Percentiles rank a stretch among this genome's conserved stretches.
phyloP scores from a whole-genome alignment of 2,329 filamentous ascomycete genomes.

The Colletotrichum falcatum region DNA sequence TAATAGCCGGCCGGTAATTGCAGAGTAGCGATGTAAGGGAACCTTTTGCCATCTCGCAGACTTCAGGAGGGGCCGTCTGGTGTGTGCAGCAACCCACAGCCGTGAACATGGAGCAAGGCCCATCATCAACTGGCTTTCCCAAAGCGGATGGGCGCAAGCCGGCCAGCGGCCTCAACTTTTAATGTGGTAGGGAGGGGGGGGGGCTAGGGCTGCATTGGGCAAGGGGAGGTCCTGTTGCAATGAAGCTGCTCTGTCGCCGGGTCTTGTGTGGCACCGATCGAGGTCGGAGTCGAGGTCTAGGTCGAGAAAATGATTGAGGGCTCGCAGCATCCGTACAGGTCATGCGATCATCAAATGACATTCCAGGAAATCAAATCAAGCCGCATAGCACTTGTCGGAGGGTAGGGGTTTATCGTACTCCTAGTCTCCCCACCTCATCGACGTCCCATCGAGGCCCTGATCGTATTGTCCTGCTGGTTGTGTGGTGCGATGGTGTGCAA shows the following conservation, averaged over 20 bases:
- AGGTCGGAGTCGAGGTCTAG: conserved; percentile 10
- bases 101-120: background rate
- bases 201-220: conserved; percentile 32
- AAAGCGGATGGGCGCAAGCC: conserved; percentile 10
- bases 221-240: conserved; percentile 23
- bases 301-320: background rate
- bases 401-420: background rate
- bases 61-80: background rate
- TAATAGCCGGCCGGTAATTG: background rate
- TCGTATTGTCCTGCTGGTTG: conserved; percentile 9
- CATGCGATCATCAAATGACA: background rate
- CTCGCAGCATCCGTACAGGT: background rate
- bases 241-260: conserved; percentile 11
- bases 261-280: background rate
- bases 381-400: background rate
- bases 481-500: background rate
- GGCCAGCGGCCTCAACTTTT: conserved; percentile 8
- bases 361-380: background rate
- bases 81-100: background rate
- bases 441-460: conserved; percentile 1
- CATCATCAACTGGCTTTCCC: background rate
- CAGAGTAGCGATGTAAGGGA: background rate
- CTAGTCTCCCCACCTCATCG: background rate
- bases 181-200: background rate
- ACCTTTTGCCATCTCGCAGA: background rate